Percentiles rank a stretch among this genome's conserved stretches.
Evolutionary conservation across 2,329 filamentous ascomycete genomes (phyloP).

Genomic region (Sarocladium strictum): DNA sequence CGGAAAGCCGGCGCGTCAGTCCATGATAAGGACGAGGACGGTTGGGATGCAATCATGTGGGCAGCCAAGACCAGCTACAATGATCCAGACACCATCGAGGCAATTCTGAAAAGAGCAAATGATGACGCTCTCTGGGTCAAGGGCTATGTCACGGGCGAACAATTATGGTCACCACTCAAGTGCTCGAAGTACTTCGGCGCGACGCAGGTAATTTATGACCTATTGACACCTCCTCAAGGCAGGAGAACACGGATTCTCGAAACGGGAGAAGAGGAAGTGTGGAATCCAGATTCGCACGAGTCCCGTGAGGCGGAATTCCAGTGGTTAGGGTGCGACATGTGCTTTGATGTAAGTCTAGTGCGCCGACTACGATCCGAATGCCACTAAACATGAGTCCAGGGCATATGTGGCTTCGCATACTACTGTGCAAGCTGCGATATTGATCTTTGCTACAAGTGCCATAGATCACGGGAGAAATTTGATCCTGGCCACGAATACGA

Average conservation of each 20-base stretch:
- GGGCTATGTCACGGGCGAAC: not conserved
- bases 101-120: not conserved
- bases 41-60: constrained; percentile 2
- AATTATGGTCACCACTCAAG: constrained; percentile 1
- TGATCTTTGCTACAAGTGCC: constrained; percentile 3
- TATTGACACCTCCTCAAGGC: not conserved
- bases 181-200: not conserved
- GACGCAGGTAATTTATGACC: not conserved
- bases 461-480: not conserved
- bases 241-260: not conserved
- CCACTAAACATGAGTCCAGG: not conserved
- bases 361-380: not conserved
- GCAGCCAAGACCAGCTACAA: not conserved
- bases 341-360: not conserved
- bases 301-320: not conserved
- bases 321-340: not conserved
- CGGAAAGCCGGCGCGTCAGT: not conserved
- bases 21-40: not conserved
- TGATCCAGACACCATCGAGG: not conserved
- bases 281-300: not conserved
- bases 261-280: not conserved
- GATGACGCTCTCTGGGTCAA: not conserved
- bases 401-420: not conserved
- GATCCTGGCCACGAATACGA: constrained; percentile 1
- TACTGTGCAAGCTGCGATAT: not conserved